A percentile compares a stretch with the other conserved stretches of the same genome.
Evolutionary conservation across 2,329 filamentous ascomycete genomes (phyloP).

Genomic region (Zymoseptoria passerinii): DNA sequence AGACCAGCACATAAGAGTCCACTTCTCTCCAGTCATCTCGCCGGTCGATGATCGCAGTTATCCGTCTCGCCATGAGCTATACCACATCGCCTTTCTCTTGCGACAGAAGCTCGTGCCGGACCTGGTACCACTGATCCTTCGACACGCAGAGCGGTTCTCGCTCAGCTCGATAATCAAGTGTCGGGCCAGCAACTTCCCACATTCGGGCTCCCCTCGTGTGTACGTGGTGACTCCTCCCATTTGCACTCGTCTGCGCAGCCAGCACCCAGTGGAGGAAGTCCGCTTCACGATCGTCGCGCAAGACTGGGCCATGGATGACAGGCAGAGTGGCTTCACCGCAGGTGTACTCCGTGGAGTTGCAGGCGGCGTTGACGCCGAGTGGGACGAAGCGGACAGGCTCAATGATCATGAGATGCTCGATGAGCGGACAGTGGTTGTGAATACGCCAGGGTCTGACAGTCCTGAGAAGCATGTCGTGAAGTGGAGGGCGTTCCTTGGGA

Average conservation of each 20-base stretch:
- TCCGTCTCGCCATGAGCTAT: background rate
- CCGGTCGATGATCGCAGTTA: background rate
- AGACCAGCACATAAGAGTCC: background rate
- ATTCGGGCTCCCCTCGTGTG: background rate
- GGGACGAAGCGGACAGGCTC: slow-evolving; percentile 16
- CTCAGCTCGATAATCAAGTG: background rate
- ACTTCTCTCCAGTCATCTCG: background rate
- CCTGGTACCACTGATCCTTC: slow-evolving; percentile 6
- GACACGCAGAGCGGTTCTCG: slow-evolving; percentile 2
- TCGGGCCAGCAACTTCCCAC: background rate
- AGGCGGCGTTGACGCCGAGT: slow-evolving; percentile 32
- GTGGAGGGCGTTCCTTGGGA: background rate
- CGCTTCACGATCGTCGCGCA: slow-evolving; percentile 2
- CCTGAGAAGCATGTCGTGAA: background rate
- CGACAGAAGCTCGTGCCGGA: slow-evolving; percentile 10
- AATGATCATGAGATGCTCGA: background rate
- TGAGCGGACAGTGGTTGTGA: background rate
- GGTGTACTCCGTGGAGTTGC: slow-evolving; percentile 32
- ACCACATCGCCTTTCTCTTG: slow-evolving; percentile 9
- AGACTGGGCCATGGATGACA: slow-evolving; percentile 24
- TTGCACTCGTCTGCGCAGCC: background rate
- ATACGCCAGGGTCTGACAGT: background rate
- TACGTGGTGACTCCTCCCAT: background rate
- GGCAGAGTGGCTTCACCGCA: slow-evolving; percentile 35
- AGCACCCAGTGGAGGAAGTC: background rate